Evolutionary conservation across 768 basidiomycete species (phyloP), one percentile per base, ranked within the genome.

Genomic region (Tulasnella sp.): DNA sequence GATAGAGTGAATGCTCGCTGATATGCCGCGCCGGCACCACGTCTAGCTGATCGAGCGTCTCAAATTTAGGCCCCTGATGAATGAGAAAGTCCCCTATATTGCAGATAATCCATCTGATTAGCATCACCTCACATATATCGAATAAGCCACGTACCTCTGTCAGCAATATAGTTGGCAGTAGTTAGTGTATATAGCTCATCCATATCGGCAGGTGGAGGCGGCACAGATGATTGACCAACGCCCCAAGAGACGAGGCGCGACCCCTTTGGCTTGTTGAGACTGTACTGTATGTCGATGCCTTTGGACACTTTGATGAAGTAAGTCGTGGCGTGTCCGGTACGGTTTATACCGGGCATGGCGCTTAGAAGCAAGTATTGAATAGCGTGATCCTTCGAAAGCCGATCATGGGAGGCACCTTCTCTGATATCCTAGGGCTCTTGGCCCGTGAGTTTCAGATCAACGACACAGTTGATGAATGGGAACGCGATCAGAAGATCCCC

Each of bases 401-500:
- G 22, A 8, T 25, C 66, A 17, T 69, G 69, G 2, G 69, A 70
- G 55, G 73, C 71, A 49, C 75, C 72, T 60, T 76, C 75, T 52
- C 76, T 73, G 55, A 73, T 65, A 45, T 72, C 67, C 75, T 74
- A 76, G 15, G 77, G 66, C 63, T 73, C 66, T 7, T 64, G 64
- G 21, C 74, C 75, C 9, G 73, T 74, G 62, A 76, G 70, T 17
- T 64, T 57, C 56, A 77, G 67, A 61, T 76, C 73, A 53, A 70
- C 69, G 24, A 76, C 65, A 41, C 68, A 65, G 65, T 75, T 75
- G 10, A 71, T 71, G 64, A 77, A 78, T 21, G 76, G 76, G 69
- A 75, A 75, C 30, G 71, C 67, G 24, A 72, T 72, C 53, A 76
- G 65, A 24, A 73, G 30, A 3, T 38, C 42, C 5, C 63, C 62